Evolutionary conservation across 2,329 filamentous ascomycete genomes (phyloP), one percentile per base, ranked within the genome.

Genomic region (Emericellopsis cladophorae): DNA sequence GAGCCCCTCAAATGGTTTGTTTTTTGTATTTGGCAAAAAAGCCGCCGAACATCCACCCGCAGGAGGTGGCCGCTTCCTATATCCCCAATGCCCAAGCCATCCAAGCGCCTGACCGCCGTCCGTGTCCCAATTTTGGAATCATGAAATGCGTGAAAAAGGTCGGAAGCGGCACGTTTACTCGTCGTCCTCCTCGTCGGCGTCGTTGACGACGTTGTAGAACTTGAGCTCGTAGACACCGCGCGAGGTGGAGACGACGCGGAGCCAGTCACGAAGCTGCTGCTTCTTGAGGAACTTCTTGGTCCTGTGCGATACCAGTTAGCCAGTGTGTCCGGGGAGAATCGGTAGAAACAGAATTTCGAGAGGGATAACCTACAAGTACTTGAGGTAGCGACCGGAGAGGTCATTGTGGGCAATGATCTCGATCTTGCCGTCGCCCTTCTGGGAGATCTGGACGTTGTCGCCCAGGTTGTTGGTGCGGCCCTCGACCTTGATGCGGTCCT

Each of bases 231-330:
- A 98, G 53, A 95, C 89, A 65, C 92, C 90, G 76, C 90, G 90
- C 67, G 84, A 88, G 66, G 90, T 96, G 57, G 88, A 93, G 62
- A 98, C 92, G 58, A 98, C 90, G 61, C 92, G 89, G 64, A 98
- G 85, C 92, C 92, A 98, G 79, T 98, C 92, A 74, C 92, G 87
- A 66, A 98, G 86, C 81, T 96, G 90, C 79, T 95, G 87, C 86
- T 98, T 98, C 88, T 98, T 98, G 71, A 98, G 84, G 84, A 95
- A 98, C 81, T 98, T 98, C 87, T 98, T 98, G 68, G 92, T 98
- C 67, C 87, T 94, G 46, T 26, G 12, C 7, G 9, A 12, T 18
- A 18, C 34, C 37, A 6, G 21, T 22, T 24, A 44, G 40, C 15
- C n/a, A n/a, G n/a, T n/a, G n/a, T n/a, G n/a, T n/a, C n/a, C n/a